Evolutionary conservation across 2,329 filamentous ascomycete genomes (phyloP), one percentile per base, ranked within the genome.

Genomic region (Fusarium sulawesiense): DNA sequence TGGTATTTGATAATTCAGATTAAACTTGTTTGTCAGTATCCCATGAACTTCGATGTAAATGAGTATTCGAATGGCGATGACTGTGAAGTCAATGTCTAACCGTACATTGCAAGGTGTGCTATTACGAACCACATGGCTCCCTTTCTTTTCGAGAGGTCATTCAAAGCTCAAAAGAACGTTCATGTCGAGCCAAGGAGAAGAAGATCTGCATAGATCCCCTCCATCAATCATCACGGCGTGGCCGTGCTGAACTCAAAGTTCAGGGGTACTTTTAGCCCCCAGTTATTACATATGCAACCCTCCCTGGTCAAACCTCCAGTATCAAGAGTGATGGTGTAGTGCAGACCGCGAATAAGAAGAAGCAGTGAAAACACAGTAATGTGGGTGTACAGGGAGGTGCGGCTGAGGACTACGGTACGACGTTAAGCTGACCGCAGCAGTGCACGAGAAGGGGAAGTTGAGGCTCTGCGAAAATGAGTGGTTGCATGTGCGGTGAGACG

Each of bases 381-480:
- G 18, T 25, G 34, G 34, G 21, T 42, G 23, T 13, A 30, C 37
- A 14, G 13, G 25, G 32, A 23, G 20, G 34, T 51, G 41, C 18
- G 29, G 42, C 29, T 54, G 56, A 56, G 37, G 49, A 21, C 20
- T 25, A 41, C n/a, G n/a, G 23, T 53, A 42, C 27, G 30, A 56
- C 37, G 41, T 37, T 45, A 14, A 30, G 42, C 37, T 45, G 16
- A 61, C 60, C 30, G 27, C 37, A 61, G 40, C 2, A 40, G 29
- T 50, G 30, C 14, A 54, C 34, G 37, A 48, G 34, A 20, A 10
- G 40, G 18, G 14, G 25, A 46, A 34, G 42, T 27, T 47, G 65
- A 62, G 58, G 53, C 64, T 68, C 57, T 68, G 51, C 58, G 40
- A 40, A 50, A 48, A 45, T 58, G 60, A 46, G 34, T 9, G n/a